phyloP scores from a whole-genome alignment of 2,329 filamentous ascomycete genomes.

The Fusarium abutilonis region DNA sequence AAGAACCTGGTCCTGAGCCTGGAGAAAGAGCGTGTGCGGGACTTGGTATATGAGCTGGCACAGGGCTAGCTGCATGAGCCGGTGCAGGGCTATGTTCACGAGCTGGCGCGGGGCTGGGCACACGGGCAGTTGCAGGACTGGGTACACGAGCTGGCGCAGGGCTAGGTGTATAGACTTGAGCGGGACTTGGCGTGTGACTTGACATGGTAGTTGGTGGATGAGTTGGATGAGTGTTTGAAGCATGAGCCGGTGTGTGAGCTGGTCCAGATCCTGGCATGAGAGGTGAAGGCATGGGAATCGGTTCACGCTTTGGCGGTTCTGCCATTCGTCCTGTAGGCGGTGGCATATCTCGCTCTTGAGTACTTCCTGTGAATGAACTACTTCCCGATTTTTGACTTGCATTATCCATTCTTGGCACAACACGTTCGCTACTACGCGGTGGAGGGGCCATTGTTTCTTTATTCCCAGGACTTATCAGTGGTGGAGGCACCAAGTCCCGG shows the following conservation, averaged over 20 bases:
- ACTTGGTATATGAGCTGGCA: constrained; percentile 8
- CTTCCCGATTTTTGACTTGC: constrained; percentile 43
- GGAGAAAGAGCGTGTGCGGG: constrained; percentile 15
- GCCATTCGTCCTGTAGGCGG: constrained; percentile 31
- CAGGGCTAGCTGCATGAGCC: not conserved
- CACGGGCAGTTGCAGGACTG: constrained; percentile 10
- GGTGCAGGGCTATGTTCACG: not conserved
- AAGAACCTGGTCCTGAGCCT: constrained; percentile 33
- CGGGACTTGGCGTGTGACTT: constrained; percentile 3
- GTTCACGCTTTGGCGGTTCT: constrained; percentile 36
- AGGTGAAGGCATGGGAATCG: constrained; percentile 29
- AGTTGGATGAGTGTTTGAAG: not conserved
- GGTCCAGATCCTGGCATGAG: constrained; percentile 25
- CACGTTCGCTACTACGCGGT: constrained; percentile 63
- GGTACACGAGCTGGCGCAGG: constrained; percentile 7
- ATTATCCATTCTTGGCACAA: constrained; percentile 58
- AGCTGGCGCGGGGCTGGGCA: constrained; percentile 6
- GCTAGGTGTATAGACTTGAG: not conserved
- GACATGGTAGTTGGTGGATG: constrained; percentile 2
- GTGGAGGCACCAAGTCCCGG: constrained; percentile 66
- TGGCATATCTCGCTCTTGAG: constrained; percentile 49
- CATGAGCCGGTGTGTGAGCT: not conserved
- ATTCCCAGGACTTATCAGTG: constrained; percentile 62
- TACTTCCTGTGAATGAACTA: constrained; percentile 47
- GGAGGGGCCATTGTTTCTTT: constrained; percentile 60